Evolutionary conservation across 305 asterid species (phyloP).

Genomic region (Fraxinus latifolia): DNA sequence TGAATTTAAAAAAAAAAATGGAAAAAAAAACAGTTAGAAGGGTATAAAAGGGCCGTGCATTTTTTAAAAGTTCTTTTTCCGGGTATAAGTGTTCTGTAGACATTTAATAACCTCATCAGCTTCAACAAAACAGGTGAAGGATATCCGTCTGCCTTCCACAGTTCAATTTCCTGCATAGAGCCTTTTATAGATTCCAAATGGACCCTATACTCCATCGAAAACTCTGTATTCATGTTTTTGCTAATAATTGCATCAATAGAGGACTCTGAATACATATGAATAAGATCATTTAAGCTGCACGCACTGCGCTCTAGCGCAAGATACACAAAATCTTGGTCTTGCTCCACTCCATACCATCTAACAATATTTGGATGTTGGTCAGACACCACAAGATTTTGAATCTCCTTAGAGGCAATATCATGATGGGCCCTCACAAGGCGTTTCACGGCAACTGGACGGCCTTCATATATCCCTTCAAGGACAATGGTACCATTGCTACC

Average conservation of each 20-base stretch:
- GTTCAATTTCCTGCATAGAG: slow-evolving; percentile 36
- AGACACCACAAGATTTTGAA: slow-evolving; percentile 78
- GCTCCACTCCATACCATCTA: slow-evolving; percentile 86
- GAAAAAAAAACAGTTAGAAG: slow-evolving; percentile 10
- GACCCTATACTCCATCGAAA: slow-evolving; percentile 33
- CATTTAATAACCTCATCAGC: slow-evolving; percentile 65
- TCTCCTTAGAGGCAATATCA: slow-evolving; percentile 81
- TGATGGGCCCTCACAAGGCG: slow-evolving; percentile 83
- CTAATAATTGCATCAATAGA: slow-evolving; percentile 27
- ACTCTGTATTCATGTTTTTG: slow-evolving; percentile 38
- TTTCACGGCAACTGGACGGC: slow-evolving; percentile 90
- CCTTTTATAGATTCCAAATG: slow-evolving; percentile 40
- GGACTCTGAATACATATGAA: slow-evolving; percentile 48
- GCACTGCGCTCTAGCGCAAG: slow-evolving; percentile 82
- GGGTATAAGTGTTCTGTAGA: not conserved
- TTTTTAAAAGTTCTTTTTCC: not conserved
- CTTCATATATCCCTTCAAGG: slow-evolving; percentile 79
- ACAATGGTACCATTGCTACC: slow-evolving; percentile 94
- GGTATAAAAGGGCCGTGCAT: slow-evolving; percentile 1
- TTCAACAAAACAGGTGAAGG: slow-evolving; percentile 74
- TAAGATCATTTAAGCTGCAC: slow-evolving; percentile 82
- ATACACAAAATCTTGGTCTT: slow-evolving; percentile 87
- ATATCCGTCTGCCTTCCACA: slow-evolving; percentile 65
- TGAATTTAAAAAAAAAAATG: not conserved
- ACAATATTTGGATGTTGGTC: slow-evolving; percentile 87